phyloP scores from a whole-genome alignment of 768 basidiomycete genomes.

The Neoboletus brunneissimus region DNA sequence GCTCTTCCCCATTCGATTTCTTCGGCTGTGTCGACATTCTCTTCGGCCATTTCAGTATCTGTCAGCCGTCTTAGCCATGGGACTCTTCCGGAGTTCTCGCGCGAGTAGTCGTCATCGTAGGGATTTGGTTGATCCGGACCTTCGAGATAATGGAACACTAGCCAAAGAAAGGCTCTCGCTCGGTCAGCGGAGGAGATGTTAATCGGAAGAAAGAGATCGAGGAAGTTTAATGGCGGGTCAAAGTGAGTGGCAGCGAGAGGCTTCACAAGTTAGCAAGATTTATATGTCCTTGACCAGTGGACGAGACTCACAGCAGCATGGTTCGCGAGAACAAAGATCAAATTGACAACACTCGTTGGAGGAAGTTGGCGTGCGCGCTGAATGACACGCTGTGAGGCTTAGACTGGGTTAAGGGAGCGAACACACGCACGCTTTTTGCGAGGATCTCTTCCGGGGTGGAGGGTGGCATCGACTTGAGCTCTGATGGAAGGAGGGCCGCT shows the following conservation, averaged over 20 bases:
- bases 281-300: slow-evolving; percentile 1
- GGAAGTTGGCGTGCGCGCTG: slow-evolving; percentile 63
- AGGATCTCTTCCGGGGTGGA: slow-evolving; percentile 75
- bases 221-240: slow-evolving; percentile 68
- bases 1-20: slow-evolving; percentile 75
- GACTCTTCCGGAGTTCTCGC: slow-evolving; percentile 56
- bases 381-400: neutral
- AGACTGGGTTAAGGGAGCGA: neutral
- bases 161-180: slow-evolving; percentile 78
- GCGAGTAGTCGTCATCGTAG: slow-evolving; percentile 67
- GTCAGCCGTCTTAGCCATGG: slow-evolving; percentile 58
- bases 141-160: slow-evolving; percentile 81
- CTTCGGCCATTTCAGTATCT: slow-evolving; percentile 50
- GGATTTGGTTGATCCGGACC: slow-evolving; percentile 62
- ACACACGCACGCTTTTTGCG: slow-evolving; percentile 53
- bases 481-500: slow-evolving; percentile 69
- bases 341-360: slow-evolving; percentile 82
- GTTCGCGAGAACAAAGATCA: slow-evolving; percentile 79
- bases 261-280: slow-evolving; percentile 31
- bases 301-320: slow-evolving; percentile 62
- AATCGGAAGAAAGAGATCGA: slow-evolving; percentile 83
- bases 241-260: slow-evolving; percentile 69
- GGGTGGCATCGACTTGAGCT: slow-evolving; percentile 62
- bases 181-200: slow-evolving; percentile 69
- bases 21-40: slow-evolving; percentile 77